phyloP scores from a whole-genome alignment of 768 basidiomycete genomes.

The Tulasnella sp. region DNA sequence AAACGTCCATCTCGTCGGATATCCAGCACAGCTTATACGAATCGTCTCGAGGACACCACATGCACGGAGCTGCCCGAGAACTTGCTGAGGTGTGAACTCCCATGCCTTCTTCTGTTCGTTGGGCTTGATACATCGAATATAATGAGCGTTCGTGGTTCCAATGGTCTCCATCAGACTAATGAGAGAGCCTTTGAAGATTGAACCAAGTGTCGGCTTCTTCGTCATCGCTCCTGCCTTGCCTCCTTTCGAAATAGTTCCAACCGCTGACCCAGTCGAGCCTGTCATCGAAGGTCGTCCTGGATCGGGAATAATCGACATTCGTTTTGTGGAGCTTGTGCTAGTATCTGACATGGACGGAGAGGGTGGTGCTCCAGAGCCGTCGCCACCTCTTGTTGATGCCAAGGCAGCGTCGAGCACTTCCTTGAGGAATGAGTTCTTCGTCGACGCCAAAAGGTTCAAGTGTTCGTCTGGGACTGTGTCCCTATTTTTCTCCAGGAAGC shows the following conservation, averaged over 20 bases:
- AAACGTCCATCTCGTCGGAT: conserved; percentile 96
- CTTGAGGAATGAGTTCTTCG: conserved; percentile 86
- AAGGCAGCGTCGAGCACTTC: conserved; percentile 90
- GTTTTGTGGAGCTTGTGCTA: conserved; percentile 57
- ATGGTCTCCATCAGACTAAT: conserved; percentile 95
- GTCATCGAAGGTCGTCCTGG: conserved; percentile 49
- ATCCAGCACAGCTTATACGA: conserved; percentile 95
- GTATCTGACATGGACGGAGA: conserved; percentile 34
- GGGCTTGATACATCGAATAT: conserved; percentile 98
- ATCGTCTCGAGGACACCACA: conserved; percentile 99
- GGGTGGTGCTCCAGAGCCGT: conserved; percentile 36
- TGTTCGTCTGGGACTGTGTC: conserved; percentile 99
- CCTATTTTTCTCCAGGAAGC: conserved; percentile 97
- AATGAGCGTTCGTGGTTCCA: conserved; percentile 94
- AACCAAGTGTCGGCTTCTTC: conserved; percentile 94
- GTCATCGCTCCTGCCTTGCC: conserved; percentile 53
- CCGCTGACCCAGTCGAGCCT: conserved; percentile 31
- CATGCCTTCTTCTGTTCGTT: conserved; percentile 94
- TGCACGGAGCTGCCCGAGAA: conserved; percentile 85
- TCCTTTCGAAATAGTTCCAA: conserved; percentile 32
- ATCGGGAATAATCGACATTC: conserved; percentile 78
- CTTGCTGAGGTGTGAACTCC: conserved; percentile 94
- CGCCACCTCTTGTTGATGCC: conserved; percentile 32
- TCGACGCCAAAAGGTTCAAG: conserved; percentile 71
- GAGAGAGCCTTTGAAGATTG: conserved; percentile 94